Base-by-base conservation (phyloP, 148 eudicot genomes). In the Dysphania ambrosioides region DNA sequence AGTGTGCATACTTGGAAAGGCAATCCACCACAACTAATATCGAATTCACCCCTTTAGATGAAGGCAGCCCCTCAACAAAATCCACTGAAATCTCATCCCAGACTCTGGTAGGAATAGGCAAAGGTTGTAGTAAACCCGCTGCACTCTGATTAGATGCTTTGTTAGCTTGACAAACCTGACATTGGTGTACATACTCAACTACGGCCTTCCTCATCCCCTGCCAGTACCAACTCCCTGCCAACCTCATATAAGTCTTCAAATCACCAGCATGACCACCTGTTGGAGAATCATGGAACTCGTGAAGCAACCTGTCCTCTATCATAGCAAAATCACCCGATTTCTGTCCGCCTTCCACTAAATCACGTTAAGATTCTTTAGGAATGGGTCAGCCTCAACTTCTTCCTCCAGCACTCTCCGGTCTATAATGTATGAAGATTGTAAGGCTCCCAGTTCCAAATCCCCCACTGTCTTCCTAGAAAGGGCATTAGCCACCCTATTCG, bases 331-430 rank as follows among this genome's bases (percentile, higher is more conserved):
- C 49, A 8, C 1, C 24, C 23, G 0, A 11, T 8, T 1, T 7
- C 0, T 12, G 8, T 12, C 9, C 0, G 0, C 2, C 60, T n/a
- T 2, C 11, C 8, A 1, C 0, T 12, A 1, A 1, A 2, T 23
- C 11, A 23, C 1, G 0, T 2, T 23, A 9, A n/a, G 9, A 8
- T n/a, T 1, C 8, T 6, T 2, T 6, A 7, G 8, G 29, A 1
- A 3, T 6, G 8, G 2, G 1, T n/a, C 26, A n/a, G 5, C 2
- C 0, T 6, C 8, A 2, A 56, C 6, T 1, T 56, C 12, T 2
- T n/a, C 0, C 3, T 56, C 12, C 11, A 56, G 2, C 2, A 1
- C 10, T 2, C 1, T 3, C 60, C 29, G 24, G 2, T 56, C 9
- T 1, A 56, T 2, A 5, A 11, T 29, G 6, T n/a, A 9, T 0